phyloP scores from a whole-genome alignment of 352 stramenopile genomes.

The Phytophthora cryptogea region DNA sequence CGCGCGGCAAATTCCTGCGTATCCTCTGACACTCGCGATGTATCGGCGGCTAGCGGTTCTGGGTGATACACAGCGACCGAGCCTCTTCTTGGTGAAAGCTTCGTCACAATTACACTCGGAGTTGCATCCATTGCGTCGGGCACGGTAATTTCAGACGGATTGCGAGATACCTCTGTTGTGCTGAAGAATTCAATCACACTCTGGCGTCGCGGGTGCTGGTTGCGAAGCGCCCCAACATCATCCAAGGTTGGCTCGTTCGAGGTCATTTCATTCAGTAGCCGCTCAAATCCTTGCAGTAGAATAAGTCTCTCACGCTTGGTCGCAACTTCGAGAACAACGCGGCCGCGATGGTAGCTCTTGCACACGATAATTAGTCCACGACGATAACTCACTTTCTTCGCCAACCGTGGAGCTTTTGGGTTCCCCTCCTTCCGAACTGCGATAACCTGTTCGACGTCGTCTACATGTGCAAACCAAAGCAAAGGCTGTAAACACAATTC shows the following conservation, averaged over 20 bases:
- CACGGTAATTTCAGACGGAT: not conserved
- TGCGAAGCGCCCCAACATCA: conserved; percentile 47
- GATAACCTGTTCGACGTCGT: conserved; percentile 66
- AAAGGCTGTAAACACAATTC: not conserved
- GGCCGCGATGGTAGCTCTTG: conserved; percentile 66
- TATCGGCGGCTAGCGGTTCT: conserved; percentile 3
- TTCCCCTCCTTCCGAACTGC: conserved; percentile 59
- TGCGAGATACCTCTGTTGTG: conserved; percentile 12
- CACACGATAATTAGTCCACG: conserved; percentile 69
- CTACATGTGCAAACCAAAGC: conserved; percentile 29
- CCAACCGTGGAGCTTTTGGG: conserved; percentile 45
- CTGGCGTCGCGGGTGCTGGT: conserved; percentile 44
- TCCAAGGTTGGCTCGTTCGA: conserved; percentile 48
- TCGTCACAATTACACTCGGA: not conserved
- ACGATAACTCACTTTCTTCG: conserved; percentile 68
- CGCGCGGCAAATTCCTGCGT: conserved; percentile 3
- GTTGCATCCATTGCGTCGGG: not conserved
- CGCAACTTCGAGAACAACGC: conserved; percentile 61
- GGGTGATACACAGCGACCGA: conserved; percentile 9
- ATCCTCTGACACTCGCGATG: not conserved
- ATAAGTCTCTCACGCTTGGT: conserved; percentile 67
- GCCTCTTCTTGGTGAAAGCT: conserved; percentile 7
- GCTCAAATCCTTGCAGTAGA: conserved; percentile 59
- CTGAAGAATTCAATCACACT: conserved; percentile 65
- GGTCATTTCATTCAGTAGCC: conserved; percentile 56